These are phyloP conservation scores for Phytomonas sp. DNA, from an alignment of 208 protist species.

Conservation along the genomic window DNA sequence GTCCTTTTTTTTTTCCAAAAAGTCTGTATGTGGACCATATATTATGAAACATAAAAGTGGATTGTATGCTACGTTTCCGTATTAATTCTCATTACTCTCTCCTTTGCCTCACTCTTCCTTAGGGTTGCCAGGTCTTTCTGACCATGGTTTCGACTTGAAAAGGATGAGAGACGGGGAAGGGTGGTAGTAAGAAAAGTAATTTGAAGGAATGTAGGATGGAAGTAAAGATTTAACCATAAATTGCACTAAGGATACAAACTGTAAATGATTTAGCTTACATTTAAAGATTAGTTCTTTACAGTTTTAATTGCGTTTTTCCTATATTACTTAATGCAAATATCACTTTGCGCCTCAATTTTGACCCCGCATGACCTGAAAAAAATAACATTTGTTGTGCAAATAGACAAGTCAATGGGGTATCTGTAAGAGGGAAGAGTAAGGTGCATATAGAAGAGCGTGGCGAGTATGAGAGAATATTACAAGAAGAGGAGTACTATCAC, in stretches of 20 bases:
- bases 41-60: too few relatives aligned
- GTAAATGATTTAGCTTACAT: background rate
- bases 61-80: too few relatives aligned
- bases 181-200: background rate
- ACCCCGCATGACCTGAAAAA: background rate
- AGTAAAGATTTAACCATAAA: background rate
- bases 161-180: background rate
- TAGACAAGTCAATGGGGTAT: background rate
- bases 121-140: background rate
- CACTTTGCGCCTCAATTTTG: background rate
- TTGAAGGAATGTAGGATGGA: background rate
- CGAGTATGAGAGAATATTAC: background rate
- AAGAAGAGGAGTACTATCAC: background rate
- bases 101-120: background rate
- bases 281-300: background rate
- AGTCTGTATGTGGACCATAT: too few relatives aligned
- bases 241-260: background rate
- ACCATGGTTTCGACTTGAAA: background rate
- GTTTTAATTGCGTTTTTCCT: background rate
- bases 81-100: too few relatives aligned
- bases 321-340: background rate
- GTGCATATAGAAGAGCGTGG: background rate
- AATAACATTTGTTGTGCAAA: background rate
- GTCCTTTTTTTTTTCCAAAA: background rate
- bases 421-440: background rate